Evolutionary conservation across 2,329 filamentous ascomycete species (phyloP).

Genomic region (Penicillium thymicola): DNA sequence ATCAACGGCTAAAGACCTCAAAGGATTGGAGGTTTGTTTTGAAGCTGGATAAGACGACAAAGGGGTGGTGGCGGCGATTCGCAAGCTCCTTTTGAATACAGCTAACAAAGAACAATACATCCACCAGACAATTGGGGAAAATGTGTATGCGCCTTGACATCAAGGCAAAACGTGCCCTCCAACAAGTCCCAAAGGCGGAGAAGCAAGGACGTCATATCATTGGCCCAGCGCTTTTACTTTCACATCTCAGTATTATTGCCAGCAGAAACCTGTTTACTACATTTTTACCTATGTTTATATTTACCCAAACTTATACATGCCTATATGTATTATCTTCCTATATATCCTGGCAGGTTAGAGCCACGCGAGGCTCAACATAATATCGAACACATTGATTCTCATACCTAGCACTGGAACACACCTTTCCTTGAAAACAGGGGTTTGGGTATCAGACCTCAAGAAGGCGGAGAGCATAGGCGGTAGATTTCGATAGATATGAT

Average conservation of each 20-base stretch:
- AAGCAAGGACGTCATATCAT: neutral
- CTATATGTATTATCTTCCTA: neutral
- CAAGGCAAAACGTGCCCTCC: neutral
- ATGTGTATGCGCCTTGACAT: slow-evolving; percentile 7
- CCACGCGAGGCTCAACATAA: neutral
- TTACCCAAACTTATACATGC: neutral
- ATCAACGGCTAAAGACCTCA: slow-evolving; percentile 1
- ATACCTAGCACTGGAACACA: no score
- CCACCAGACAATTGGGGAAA: slow-evolving; percentile 20
- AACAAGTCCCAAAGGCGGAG: neutral
- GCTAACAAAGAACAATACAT: slow-evolving; percentile 35
- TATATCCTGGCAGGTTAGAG: neutral
- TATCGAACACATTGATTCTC: neutral
- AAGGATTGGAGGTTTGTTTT: slow-evolving; percentile 1
- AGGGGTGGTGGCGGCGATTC: slow-evolving; percentile 14
- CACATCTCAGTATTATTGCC: neutral
- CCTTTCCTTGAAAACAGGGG: neutral
- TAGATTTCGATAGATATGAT: slow-evolving; percentile 10
- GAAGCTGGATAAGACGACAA: neutral
- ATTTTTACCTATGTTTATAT: no score
- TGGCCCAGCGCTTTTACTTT: neutral
- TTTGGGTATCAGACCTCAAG: neutral
- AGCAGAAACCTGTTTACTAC: neutral
- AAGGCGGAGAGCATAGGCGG: slow-evolving; percentile 14
- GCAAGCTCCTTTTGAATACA: slow-evolving; percentile 30